Conservation (phyloP, 176 grass and related monocot species). For the Rhynchospora pubera region DNA sequence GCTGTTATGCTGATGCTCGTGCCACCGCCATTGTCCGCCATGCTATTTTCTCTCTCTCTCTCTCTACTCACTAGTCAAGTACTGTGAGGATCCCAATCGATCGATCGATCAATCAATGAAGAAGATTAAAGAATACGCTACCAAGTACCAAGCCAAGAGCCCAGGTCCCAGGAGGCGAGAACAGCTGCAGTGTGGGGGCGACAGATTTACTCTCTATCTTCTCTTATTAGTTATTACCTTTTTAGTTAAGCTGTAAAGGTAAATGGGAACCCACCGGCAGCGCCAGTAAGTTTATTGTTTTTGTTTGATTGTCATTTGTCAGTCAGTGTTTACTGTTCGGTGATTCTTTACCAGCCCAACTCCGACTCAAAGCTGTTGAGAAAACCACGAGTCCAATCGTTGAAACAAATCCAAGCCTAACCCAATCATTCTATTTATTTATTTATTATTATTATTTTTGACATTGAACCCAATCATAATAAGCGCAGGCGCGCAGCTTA, state of each 20-base stretch:
- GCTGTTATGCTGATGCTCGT: conserved; percentile 85
- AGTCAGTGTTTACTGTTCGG: background rate
- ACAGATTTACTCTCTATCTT: background rate
- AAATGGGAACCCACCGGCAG: background rate
- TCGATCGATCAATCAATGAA: background rate
- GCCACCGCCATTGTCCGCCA: conserved; percentile 23
- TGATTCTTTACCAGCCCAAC: no score
- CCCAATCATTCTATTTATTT: no score
- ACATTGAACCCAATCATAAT: no score
- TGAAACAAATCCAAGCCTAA: no score
- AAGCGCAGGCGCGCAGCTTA: no score
- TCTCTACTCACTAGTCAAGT: background rate
- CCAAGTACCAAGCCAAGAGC: background rate
- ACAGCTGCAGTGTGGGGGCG: background rate
- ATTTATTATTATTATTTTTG: no score
- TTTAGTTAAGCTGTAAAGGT: background rate
- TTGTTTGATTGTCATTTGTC: background rate
- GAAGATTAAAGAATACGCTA: background rate
- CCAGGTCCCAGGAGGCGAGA: background rate
- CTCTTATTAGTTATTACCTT: background rate
- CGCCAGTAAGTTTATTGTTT: background rate
- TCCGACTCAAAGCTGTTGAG: no score
- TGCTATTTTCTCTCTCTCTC: background rate
- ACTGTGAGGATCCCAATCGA: background rate
- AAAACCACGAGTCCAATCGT: no score